Conservation (phyloP, 768 basidiomycete genomes). For the Boletellus emodensis region DNA sequence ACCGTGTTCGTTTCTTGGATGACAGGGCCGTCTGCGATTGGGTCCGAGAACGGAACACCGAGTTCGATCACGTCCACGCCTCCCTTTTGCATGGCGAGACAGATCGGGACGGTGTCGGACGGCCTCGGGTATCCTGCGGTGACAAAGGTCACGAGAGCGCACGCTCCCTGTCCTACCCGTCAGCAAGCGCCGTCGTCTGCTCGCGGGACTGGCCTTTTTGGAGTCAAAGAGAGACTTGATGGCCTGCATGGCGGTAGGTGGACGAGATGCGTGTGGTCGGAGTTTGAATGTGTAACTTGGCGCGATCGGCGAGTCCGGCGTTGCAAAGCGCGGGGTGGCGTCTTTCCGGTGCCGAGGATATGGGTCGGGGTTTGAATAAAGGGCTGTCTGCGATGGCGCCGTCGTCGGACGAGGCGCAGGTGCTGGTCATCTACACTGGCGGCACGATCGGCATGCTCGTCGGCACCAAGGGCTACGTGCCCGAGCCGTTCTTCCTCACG, state of each 20-base stretch:
- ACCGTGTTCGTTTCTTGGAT: conserved; percentile 94
- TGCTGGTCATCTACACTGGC: conserved; percentile 87
- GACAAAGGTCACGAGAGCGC: conserved; percentile 81
- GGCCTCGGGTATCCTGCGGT: conserved; percentile 88
- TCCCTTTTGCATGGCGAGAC: conserved; percentile 91
- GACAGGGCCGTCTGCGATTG: conserved; percentile 90
- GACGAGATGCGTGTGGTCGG: no score
- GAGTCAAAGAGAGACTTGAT: conserved; percentile 27
- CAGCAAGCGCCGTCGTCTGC: not conserved
- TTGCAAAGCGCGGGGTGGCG: no score
- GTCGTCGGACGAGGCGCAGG: conserved; percentile 65
- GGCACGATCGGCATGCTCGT: conserved; percentile 90
- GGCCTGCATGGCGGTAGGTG: conserved; percentile 21
- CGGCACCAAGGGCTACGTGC: conserved; percentile 71
- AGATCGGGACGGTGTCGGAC: conserved; percentile 77
- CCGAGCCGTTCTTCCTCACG: conserved; percentile 84
- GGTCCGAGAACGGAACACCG: conserved; percentile 78
- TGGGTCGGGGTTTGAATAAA: conserved; percentile 2
- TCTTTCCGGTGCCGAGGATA: no score
- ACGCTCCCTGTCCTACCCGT: conserved; percentile 29
- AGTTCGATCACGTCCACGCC: conserved; percentile 95
- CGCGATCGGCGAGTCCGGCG: no score
- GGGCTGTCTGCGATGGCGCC: conserved; percentile 1
- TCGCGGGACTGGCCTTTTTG: conserved; percentile 12
- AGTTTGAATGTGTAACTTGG: no score